Conservation (phyloP, 2,329 filamentous ascomycete species). For the Metarhizium brunneum region DNA sequence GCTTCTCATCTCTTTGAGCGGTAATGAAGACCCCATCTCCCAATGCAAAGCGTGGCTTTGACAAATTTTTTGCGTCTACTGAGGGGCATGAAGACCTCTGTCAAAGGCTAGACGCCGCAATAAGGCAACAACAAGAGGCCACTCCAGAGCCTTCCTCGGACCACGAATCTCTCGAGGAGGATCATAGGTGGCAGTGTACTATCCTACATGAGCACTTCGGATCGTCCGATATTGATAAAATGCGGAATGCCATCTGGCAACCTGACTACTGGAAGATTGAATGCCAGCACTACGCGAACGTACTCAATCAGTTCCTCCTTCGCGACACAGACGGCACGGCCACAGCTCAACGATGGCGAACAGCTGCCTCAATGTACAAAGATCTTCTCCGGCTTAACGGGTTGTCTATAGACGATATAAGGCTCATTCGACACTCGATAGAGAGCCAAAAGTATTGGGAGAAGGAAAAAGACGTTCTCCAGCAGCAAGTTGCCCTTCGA, state of each 20-base stretch:
- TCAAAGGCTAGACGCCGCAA: conserved; percentile 5
- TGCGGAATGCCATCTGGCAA: not conserved
- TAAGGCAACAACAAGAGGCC: not conserved
- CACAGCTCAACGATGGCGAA: not conserved
- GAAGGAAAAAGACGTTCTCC: not conserved
- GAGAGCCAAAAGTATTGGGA: not conserved
- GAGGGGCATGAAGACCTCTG: conserved; percentile 38
- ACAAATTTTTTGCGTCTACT: no score
- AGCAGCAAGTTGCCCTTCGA: not conserved
- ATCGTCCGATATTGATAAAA: not conserved
- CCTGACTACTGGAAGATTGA: not conserved
- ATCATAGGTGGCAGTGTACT: not conserved
- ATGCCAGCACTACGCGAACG: not conserved
- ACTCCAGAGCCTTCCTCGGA: not conserved
- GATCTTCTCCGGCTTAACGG: not conserved
- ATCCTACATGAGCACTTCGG: not conserved
- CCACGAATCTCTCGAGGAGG: not conserved
- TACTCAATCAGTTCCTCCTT: not conserved
- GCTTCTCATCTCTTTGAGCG: no score
- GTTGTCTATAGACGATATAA: not conserved
- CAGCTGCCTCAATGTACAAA: not conserved
- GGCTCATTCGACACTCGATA: not conserved
- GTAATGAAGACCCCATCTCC: no score
- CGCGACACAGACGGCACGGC: not conserved
- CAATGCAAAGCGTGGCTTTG: no score